These are phyloP conservation scores for Rhizopus delemar DNA, from an alignment of 371 early-diverging fungal genomes.

Conservation along the genomic window DNA sequence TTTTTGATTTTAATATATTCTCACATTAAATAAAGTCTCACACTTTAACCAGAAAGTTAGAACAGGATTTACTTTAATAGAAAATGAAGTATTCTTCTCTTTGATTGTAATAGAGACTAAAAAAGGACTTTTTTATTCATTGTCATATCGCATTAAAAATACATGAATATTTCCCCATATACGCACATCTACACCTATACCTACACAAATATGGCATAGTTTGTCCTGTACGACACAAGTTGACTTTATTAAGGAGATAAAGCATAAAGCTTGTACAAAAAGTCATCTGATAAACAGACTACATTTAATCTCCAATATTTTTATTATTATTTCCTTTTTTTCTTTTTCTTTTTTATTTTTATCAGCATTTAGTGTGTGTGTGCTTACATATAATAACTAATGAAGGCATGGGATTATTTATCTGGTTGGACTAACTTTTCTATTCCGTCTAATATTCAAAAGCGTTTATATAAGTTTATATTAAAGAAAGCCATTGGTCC, in stretches of 20 bases:
- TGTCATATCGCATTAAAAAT: too few species aligned
- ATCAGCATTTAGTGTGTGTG: too few species aligned
- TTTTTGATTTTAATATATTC: too few species aligned
- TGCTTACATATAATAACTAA: background rate
- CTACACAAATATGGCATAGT: too few species aligned
- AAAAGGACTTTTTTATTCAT: too few species aligned
- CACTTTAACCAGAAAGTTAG: too few species aligned
- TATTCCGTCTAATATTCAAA: conserved; percentile 76
- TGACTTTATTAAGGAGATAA: conserved; percentile 2
- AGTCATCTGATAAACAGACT: conserved; percentile 2
- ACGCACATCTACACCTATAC: too few species aligned
- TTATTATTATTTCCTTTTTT: conserved; percentile 6
- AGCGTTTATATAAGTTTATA: conserved; percentile 82
- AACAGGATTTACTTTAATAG: too few species aligned
- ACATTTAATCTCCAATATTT: background rate
- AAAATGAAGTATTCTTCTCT: too few species aligned
- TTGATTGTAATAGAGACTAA: too few species aligned
- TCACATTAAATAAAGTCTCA: too few species aligned
- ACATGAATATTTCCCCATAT: too few species aligned
- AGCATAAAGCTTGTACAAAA: background rate
- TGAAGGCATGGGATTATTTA: conserved; percentile 54
- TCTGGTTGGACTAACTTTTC: conserved; percentile 51
- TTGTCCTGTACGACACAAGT: background rate
- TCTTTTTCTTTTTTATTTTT: background rate
- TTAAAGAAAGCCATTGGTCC: conserved; percentile 83